Evolutionary conservation across 2,329 filamentous ascomycete species (phyloP).

Genomic region (Mycosphaerella sp.): DNA sequence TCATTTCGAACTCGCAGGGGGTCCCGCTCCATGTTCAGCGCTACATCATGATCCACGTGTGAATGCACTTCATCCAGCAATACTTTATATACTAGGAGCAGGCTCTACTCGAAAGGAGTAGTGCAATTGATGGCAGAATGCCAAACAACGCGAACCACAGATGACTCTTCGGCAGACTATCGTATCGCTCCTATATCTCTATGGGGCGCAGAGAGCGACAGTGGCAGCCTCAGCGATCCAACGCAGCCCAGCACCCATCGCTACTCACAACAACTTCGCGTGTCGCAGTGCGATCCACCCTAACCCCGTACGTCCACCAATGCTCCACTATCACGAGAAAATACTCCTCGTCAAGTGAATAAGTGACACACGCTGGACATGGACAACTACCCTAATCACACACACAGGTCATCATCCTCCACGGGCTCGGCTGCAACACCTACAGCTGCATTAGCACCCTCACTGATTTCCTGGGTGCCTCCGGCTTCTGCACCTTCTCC

Average conservation of each 20-base stretch:
- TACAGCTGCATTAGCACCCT: constrained; percentile 2
- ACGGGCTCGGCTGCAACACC: constrained; percentile 1
- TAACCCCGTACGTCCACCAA: constrained; percentile 1
- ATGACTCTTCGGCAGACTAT: not conserved
- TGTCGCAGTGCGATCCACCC: constrained; percentile 10
- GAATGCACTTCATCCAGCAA: too few relatives aligned
- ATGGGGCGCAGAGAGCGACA: not conserved
- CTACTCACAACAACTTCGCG: constrained; percentile 10
- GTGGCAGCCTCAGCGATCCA: not conserved
- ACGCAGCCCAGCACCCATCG: constrained; percentile 1
- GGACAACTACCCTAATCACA: not conserved
- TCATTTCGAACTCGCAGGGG: too few relatives aligned
- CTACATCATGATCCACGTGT: too few relatives aligned
- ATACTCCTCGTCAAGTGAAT: not conserved
- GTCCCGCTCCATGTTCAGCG: too few relatives aligned
- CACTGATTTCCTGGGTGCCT: not conserved
- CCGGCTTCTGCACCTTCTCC: constrained; percentile 11
- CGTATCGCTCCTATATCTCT: not conserved
- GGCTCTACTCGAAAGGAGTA: too few relatives aligned
- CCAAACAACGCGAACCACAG: not conserved
- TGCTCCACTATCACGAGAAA: not conserved
- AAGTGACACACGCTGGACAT: too few relatives aligned
- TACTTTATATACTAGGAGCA: not conserved
- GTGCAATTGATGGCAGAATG: too few relatives aligned
- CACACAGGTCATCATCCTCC: constrained; percentile 5